Base-by-base conservation (phyloP, 208 protist species). In the Strigomonas culicis region DNA sequence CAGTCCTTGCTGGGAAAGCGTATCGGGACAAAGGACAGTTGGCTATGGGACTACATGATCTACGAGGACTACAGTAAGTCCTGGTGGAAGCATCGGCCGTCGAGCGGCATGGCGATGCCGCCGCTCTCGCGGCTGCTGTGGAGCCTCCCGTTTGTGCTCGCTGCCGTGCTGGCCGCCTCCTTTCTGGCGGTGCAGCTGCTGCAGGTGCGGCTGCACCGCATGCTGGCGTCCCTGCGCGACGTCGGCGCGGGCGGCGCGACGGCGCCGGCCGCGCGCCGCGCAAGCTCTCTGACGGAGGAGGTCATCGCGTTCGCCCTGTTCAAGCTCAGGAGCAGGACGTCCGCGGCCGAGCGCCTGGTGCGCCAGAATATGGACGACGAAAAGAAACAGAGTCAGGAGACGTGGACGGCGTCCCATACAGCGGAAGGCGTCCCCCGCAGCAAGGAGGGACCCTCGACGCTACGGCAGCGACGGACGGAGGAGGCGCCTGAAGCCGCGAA, bases 191-290 rank as follows among this genome's bases (percentile, higher is more conserved):
- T 87, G 66, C 84, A 90, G 62, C 63, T 36, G 7, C 31, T 81
- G 34, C 87, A 93, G 74, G 76, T 77, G 59, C 55, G 52, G 19
- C 75, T 72, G 65, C 87, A 93, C 62, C 64, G 66, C 15, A 60
- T 85, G 41, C 70, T 93, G 24, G 74, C 79, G 17, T 43, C 31
- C 21, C 44, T 87, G 32, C 77, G 66, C 31, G 39, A 19, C 28
- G 46, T 7, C 49, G 13, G 4, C 4, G 30, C 8, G 4, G 2
- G 10, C 0, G 27, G 15, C 13, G 7, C 10, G 31, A n/a, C 4
- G 11, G 8, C 39, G 11, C 4, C 1, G 8, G 13, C 13, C 39
- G 39, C 39, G 39, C 39, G 39, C 15, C 39, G 39, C 39, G 11
- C 1, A 15, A 44, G 39, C 15, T n/a, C 11, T 15, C 39, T 44